Percentiles rank a stretch among this genome's conserved stretches.
Conservation (phyloP, 768 basidiomycete species). For the Termitomyces sp. region DNA sequence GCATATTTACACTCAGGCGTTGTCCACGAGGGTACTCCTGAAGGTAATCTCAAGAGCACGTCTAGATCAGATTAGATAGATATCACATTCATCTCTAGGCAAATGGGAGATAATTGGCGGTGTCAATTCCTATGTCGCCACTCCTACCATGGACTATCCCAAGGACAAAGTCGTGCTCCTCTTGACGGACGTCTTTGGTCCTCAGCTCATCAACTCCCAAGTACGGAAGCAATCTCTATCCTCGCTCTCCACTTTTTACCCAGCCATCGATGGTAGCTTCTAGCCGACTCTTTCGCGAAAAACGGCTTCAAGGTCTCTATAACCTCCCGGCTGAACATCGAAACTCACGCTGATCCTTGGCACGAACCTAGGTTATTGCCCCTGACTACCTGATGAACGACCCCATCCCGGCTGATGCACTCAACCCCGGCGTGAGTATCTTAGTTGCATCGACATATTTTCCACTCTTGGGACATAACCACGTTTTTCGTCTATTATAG, state of each 20-base stretch:
- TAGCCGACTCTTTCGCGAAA: constrained; percentile 38
- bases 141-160: constrained; percentile 43
- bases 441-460: neutral
- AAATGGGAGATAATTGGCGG: constrained; percentile 42
- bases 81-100: constrained; percentile 27
- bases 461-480: neutral
- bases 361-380: constrained; percentile 28
- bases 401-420: constrained; percentile 29
- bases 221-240: constrained; percentile 22
- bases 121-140: constrained; percentile 47
- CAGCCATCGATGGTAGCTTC: constrained; percentile 21
- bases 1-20: constrained; percentile 29
- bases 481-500: constrained; percentile 3
- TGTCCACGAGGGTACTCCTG: constrained; percentile 42
- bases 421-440: constrained; percentile 25
- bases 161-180: constrained; percentile 54
- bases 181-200: constrained; percentile 50
- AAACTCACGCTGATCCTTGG: neutral
- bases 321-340: neutral
- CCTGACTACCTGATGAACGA: constrained; percentile 41
- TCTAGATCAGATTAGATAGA: constrained; percentile 1
- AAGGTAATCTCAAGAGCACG: constrained; percentile 26
- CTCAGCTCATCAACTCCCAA: constrained; percentile 39
- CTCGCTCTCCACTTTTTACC: neutral
- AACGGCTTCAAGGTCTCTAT: constrained; percentile 38